These are phyloP conservation scores for Hortiboletus campestris DNA, from an alignment of 768 basidiomycete genomes.

Conservation along the genomic window DNA sequence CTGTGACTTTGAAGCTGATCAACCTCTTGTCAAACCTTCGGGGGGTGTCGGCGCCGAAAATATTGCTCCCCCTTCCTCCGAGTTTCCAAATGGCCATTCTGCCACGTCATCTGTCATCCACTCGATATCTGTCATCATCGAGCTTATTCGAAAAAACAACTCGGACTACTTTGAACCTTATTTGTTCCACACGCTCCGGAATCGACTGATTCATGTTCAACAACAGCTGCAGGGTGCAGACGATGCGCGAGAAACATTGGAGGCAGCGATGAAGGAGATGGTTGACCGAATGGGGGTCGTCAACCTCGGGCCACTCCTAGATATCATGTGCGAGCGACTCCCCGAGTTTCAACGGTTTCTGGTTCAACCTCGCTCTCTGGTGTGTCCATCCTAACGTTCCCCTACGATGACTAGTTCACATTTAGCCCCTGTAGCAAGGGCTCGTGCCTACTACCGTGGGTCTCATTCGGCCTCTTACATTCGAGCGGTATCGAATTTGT, in stretches of 20 bases:
- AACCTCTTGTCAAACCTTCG: conserved; percentile 20
- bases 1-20: conserved; percentile 46
- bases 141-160: conserved; percentile 95
- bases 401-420: conserved; percentile 12
- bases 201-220: conserved; percentile 84
- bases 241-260: conserved; percentile 63
- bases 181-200: conserved; percentile 90
- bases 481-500: conserved; percentile 94
- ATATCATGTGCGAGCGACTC: conserved; percentile 67
- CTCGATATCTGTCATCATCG: conserved; percentile 85
- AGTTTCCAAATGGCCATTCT: conserved; percentile 44
- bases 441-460: conserved; percentile 75
- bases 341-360: conserved; percentile 70
- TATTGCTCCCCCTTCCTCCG: conserved; percentile 4
- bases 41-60: conserved; percentile 14
- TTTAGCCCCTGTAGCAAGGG: conserved; percentile 46
- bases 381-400: conserved; percentile 37
- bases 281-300: conserved; percentile 87
- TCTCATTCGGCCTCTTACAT: conserved; percentile 74
- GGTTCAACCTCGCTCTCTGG: conserved; percentile 70
- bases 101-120: conserved; percentile 79
- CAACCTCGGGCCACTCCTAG: conserved; percentile 80
- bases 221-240: conserved; percentile 60
- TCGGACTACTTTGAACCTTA: conserved; percentile 99
- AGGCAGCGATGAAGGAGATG: conserved; percentile 75